phyloP scores from a whole-genome alignment of 495 filamentous ascomycete species.

The Astrothelium subdiscretum region DNA sequence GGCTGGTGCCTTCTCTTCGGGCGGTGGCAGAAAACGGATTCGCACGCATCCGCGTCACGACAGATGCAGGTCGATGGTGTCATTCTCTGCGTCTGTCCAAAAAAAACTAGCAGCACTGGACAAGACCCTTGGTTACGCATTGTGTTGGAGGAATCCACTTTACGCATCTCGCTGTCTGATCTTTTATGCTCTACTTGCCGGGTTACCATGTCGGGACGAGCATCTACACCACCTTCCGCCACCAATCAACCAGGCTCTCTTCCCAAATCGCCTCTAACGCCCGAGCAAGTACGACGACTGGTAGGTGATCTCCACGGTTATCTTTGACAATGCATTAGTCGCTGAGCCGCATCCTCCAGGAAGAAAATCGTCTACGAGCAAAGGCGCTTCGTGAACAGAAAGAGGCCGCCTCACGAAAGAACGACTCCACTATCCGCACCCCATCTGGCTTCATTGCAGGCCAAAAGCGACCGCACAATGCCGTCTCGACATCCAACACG shows the following conservation, averaged over 20 bases:
- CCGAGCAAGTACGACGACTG: conserved; percentile 50
- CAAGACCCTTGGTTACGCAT: not conserved
- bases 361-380: conserved; percentile 81
- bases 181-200: not conserved
- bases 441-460: conserved; percentile 31
- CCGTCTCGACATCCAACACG: conserved; percentile 47
- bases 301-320: conserved; percentile 3
- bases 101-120: not conserved
- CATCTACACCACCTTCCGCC: conserved; percentile 50
- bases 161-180: not conserved
- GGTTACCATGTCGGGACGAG: conserved; percentile 29
- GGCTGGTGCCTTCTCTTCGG: not conserved
- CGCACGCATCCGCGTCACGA: not conserved
- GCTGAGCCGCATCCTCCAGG: conserved; percentile 36
- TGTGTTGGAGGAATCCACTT: too few species aligned
- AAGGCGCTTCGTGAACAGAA: conserved; percentile 71
- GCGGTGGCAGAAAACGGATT: not conserved
- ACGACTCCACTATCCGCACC: conserved; percentile 17
- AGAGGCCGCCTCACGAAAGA: conserved; percentile 26
- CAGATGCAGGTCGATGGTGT: not conserved
- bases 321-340: not conserved
- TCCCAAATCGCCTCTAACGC: conserved; percentile 50
- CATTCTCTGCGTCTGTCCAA: not conserved
- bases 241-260: conserved; percentile 28
- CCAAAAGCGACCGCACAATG: conserved; percentile 49